Conservation (phyloP, 83 land plant species). For the Thuja plicata region DNA sequence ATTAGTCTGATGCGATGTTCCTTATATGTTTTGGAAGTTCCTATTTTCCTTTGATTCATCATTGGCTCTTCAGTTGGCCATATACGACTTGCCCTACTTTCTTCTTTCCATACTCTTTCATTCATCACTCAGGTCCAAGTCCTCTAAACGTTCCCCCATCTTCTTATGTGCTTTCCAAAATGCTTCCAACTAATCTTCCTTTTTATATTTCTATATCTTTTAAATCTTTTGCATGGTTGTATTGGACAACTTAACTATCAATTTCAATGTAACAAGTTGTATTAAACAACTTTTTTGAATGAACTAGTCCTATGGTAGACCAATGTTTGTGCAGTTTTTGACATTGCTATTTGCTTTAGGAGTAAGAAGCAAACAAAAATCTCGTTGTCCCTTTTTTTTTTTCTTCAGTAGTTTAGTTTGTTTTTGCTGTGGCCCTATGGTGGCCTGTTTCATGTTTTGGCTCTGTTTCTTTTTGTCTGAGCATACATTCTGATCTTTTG, state of each 20-base stretch:
- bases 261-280: neutral
- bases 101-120: neutral
- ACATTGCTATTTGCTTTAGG: constrained; percentile 25
- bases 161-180: neutral
- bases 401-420: too few relatives aligned
- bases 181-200: neutral
- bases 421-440: too few relatives aligned
- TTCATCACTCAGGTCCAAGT: neutral
- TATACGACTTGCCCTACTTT: neutral
- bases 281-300: neutral
- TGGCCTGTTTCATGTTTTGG: too few relatives aligned
- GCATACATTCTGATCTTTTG: too few relatives aligned
- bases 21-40: neutral
- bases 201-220: neutral
- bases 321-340: neutral
- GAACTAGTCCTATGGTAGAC: neutral
- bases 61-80: neutral
- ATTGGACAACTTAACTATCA: neutral
- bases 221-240: neutral
- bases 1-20: neutral
- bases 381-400: too few relatives aligned
- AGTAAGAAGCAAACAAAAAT: too few relatives aligned
- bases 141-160: neutral
- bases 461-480: too few relatives aligned
- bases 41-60: neutral